These are phyloP conservation scores for Telfairia occidentalis DNA, from an alignment of 331 rosid species.

Conservation along the genomic window DNA sequence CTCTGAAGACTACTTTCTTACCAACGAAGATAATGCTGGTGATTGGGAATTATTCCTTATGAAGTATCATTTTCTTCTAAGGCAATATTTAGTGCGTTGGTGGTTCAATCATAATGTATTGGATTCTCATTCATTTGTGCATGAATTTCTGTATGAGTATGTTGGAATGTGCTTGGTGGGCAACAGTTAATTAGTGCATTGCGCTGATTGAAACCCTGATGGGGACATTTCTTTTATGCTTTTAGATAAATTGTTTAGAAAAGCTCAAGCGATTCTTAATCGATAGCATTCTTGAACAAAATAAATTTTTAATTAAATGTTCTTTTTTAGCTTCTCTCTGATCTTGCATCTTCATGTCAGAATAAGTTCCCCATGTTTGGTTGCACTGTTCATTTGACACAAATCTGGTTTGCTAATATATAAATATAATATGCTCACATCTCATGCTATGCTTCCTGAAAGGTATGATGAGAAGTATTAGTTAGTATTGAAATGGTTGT, in stretches of 20 bases:
- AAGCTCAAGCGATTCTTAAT: conserved; percentile 24
- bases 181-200: conserved; percentile 47
- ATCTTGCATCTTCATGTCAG: conserved; percentile 24
- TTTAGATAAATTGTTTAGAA: not conserved
- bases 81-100: conserved; percentile 38
- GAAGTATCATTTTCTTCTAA: conserved; percentile 30
- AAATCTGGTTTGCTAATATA: conserved; percentile 21
- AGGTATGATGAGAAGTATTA: conserved; percentile 13
- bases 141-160: conserved; percentile 32
- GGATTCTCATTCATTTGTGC: conserved; percentile 40
- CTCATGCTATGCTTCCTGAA: conserved; percentile 1
- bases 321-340: not conserved
- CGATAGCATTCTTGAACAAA: conserved; percentile 10
- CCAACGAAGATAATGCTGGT: conserved; percentile 50
- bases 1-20: conserved; percentile 28
- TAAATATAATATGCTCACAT: not conserved
- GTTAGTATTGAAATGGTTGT: conserved; percentile 16
- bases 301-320: not conserved
- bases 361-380: conserved; percentile 32
- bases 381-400: conserved; percentile 23
- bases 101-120: conserved; percentile 35
- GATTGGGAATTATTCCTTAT: conserved; percentile 43
- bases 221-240: conserved; percentile 29
- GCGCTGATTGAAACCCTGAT: conserved; percentile 51
- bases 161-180: conserved; percentile 56